These are phyloP conservation scores for Salicornia ramosissima DNA, from an alignment of 148 eudicot genomes.

Conservation along the genomic window DNA sequence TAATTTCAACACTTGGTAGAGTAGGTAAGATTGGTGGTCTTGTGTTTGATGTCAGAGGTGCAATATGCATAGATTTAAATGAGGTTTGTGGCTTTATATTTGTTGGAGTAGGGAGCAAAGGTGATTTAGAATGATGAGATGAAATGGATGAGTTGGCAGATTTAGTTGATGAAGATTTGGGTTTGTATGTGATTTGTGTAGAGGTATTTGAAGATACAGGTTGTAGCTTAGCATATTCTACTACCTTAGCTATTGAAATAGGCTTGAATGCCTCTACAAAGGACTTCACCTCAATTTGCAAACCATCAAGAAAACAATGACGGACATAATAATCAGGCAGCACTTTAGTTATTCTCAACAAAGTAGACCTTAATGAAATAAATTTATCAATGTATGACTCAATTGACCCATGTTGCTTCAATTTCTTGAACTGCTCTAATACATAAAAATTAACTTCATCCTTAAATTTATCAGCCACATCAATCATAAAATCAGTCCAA, in stretches of 20 bases:
- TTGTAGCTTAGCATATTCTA: too few species aligned
- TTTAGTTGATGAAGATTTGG: neutral
- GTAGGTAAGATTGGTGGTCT: too few species aligned
- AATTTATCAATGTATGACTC: neutral
- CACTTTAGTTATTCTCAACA: neutral
- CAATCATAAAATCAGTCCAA: too few species aligned
- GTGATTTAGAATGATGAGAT: neutral
- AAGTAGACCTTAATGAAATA: neutral
- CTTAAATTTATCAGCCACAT: too few species aligned
- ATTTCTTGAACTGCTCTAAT: too few species aligned
- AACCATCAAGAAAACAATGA: neutral
- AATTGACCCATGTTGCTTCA: too few species aligned
- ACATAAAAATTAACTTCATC: too few species aligned
- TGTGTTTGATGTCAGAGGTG: neutral
- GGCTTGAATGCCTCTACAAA: too few species aligned
- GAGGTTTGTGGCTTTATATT: neutral
- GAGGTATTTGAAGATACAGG: too few species aligned
- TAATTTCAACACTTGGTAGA: too few species aligned
- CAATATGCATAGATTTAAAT: neutral
- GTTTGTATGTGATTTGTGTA: neutral
- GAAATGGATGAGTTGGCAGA: neutral
- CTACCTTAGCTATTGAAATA: too few species aligned
- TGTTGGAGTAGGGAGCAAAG: neutral
- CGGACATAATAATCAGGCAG: neutral
- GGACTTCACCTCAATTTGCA: neutral